A percentile compares a stretch with the other conserved stretches of the same genome.
These are phyloP conservation scores for Aspergillus panamensis DNA, from an alignment of 495 filamentous ascomycete genomes.

Conservation along the genomic window DNA sequence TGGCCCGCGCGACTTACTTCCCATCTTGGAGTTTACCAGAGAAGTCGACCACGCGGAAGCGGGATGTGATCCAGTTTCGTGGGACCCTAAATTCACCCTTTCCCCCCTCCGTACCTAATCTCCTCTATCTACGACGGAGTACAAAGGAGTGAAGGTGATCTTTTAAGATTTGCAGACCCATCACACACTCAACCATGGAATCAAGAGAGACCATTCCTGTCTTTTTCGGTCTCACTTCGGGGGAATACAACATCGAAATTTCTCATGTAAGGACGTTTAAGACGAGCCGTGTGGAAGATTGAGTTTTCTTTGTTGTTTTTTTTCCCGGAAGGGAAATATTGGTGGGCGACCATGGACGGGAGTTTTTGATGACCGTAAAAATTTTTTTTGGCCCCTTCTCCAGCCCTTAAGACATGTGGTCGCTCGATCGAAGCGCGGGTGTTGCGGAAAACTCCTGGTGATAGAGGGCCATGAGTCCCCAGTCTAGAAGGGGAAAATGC, in stretches of 20 bases:
- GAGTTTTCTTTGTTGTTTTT: too few species aligned
- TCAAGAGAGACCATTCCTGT: not conserved
- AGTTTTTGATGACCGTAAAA: too few species aligned
- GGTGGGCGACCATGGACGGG: too few species aligned
- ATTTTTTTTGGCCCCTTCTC: too few species aligned
- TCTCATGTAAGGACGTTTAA: not conserved
- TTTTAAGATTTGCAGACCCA: not conserved
- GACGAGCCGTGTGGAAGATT: not conserved
- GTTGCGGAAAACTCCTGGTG: too few species aligned
- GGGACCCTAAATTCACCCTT: not conserved
- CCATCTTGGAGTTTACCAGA: not conserved
- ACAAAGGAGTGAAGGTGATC: too few species aligned
- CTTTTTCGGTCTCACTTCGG: not conserved
- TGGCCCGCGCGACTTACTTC: not conserved
- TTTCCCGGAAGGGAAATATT: too few species aligned
- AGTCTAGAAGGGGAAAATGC: too few species aligned
- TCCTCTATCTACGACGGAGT: not conserved
- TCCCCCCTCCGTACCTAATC: not conserved
- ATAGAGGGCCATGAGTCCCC: too few species aligned
- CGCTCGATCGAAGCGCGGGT: too few species aligned
- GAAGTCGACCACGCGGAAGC: not conserved
- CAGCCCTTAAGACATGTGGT: too few species aligned
- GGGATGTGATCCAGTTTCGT: not conserved
- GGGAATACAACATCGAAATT: not conserved
- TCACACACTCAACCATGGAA: not conserved